Conservation (phyloP, 345 rosid genomes). For the Syzygium aqueum region DNA sequence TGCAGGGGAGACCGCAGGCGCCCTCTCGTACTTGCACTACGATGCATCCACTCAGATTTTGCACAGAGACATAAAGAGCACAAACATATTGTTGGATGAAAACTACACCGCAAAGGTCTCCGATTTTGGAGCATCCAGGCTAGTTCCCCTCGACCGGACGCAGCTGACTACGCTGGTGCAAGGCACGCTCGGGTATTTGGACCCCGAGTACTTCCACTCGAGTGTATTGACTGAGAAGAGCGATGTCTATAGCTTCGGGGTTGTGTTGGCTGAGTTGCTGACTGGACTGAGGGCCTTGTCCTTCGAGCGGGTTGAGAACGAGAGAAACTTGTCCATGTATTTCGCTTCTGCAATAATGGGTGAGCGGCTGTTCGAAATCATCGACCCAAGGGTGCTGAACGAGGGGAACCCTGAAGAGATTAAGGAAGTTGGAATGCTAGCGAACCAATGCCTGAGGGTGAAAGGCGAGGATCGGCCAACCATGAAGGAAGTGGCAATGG, state of each 20-base stretch:
- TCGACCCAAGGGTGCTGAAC: conserved; percentile 5
- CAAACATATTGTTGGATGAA: conserved; percentile 35
- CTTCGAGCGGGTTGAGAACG: not conserved
- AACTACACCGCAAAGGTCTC: conserved; percentile 23
- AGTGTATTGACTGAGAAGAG: conserved; percentile 7
- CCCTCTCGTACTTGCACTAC: not conserved
- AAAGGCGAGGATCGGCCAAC: conserved; percentile 16
- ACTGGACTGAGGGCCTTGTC: conserved; percentile 19
- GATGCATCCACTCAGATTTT: not conserved
- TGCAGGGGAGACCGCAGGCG: not conserved
- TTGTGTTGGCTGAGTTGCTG: conserved; percentile 21
- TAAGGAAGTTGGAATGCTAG: conserved; percentile 8
- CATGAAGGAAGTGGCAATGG: conserved; percentile 18
- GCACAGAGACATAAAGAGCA: conserved; percentile 22
- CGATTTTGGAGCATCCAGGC: conserved; percentile 39
- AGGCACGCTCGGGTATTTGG: conserved; percentile 36
- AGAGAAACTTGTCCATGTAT: conserved; percentile 14
- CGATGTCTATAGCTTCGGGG: not conserved
- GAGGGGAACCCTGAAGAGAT: conserved; percentile 3
- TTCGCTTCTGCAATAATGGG: conserved; percentile 20
- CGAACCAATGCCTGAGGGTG: conserved; percentile 11
- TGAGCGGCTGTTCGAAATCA: conserved; percentile 9
- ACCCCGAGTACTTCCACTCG: conserved; percentile 29
- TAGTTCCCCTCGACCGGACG: conserved; percentile 27
- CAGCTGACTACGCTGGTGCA: conserved; percentile 32